Evolutionary conservation across 371 early-diverging fungal species (phyloP).

Genomic region (Mortierella sp.): DNA sequence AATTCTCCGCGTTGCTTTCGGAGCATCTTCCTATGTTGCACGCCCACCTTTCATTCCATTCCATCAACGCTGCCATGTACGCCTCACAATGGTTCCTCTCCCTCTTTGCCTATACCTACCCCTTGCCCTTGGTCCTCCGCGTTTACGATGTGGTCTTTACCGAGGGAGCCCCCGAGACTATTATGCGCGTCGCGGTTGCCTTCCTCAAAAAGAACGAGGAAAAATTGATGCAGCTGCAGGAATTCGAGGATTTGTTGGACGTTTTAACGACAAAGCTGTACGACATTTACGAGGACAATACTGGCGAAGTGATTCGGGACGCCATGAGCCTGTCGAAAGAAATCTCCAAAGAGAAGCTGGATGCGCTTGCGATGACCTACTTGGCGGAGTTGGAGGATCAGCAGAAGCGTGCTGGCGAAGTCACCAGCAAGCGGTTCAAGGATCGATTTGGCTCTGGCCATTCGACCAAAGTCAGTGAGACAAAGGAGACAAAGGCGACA

Average conservation of each 20-base stretch:
- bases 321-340: slow-evolving; percentile 79
- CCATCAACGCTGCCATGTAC: slow-evolving; percentile 91
- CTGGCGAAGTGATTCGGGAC: slow-evolving; percentile 80
- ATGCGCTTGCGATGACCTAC: slow-evolving; percentile 80
- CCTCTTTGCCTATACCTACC: slow-evolving; percentile 94
- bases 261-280: slow-evolving; percentile 84
- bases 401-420: slow-evolving; percentile 73
- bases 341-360: slow-evolving; percentile 81
- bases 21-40: slow-evolving; percentile 86
- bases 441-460: slow-evolving; percentile 56
- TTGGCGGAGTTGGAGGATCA: slow-evolving; percentile 72
- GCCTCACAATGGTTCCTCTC: slow-evolving; percentile 97
- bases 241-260: slow-evolving; percentile 89
- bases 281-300: slow-evolving; percentile 77
- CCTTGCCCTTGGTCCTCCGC: slow-evolving; percentile 88
- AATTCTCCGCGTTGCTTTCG: slow-evolving; percentile 85
- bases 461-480: slow-evolving; percentile 8
- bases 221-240: slow-evolving; percentile 75
- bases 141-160: slow-evolving; percentile 93
- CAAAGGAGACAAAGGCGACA: slow-evolving; percentile 18
- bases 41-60: slow-evolving; percentile 79
- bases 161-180: slow-evolving; percentile 88
- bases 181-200: slow-evolving; percentile 93
- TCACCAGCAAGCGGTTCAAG: slow-evolving; percentile 59
- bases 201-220: slow-evolving; percentile 84